Evolutionary conservation across 441 rosid species (phyloP).

Genomic region (Melastoma candidum): DNA sequence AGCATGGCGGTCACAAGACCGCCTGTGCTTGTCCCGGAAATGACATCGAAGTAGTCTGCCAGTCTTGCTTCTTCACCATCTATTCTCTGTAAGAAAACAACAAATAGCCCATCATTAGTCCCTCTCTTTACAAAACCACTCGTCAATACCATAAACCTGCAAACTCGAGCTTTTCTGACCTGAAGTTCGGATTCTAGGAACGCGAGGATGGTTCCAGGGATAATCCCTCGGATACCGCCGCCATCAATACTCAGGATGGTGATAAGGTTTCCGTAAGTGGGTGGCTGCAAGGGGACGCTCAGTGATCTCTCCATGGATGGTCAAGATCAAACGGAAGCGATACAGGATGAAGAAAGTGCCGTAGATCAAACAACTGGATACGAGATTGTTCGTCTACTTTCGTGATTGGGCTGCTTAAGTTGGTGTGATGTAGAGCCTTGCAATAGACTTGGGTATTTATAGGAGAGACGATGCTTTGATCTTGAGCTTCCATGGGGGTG

Average conservation of each 20-base stretch:
- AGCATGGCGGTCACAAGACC: constrained; percentile 15
- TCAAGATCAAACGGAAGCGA: not conserved
- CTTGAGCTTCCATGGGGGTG: not conserved
- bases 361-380: not conserved
- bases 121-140: not conserved
- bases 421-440: not conserved
- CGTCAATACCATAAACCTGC: not conserved
- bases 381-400: no score
- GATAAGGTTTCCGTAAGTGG: constrained; percentile 26
- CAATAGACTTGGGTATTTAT: not conserved
- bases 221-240: constrained; percentile 36
- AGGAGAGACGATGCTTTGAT: not conserved
- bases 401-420: not conserved
- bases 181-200: constrained; percentile 40
- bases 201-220: constrained; percentile 30
- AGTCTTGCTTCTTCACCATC: constrained; percentile 11
- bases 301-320: constrained; percentile 1
- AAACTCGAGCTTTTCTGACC: constrained; percentile 13
- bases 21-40: constrained; percentile 13
- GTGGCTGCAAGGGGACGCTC: constrained; percentile 18
- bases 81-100: constrained; percentile 2
- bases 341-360: not conserved
- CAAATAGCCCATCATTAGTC: not conserved
- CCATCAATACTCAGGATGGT: constrained; percentile 36
- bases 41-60: constrained; percentile 9